A percentile compares a stretch with the other conserved stretches of the same genome.
These are phyloP conservation scores for Candida tibetensis DNA, from an alignment of 805 yeast species.

Conservation along the genomic window DNA sequence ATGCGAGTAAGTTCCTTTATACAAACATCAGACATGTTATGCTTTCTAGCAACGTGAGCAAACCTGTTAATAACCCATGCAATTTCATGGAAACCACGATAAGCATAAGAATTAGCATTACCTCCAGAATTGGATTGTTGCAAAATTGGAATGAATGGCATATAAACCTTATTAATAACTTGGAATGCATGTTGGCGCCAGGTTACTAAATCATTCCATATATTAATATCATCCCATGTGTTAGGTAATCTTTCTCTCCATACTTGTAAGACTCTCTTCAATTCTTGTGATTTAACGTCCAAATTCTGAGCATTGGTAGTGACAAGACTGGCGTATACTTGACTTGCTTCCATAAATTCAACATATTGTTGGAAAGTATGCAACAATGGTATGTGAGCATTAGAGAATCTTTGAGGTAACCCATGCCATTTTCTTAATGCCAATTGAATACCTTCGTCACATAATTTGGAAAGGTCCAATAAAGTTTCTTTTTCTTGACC, in stretches of 20 bases:
- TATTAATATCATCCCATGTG: constrained; percentile 93
- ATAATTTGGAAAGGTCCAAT: constrained; percentile 77
- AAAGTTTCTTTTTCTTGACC: constrained; percentile 87
- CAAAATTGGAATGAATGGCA: constrained; percentile 84
- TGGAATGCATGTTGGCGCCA: constrained; percentile 99
- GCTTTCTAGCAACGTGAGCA: constrained; percentile 98
- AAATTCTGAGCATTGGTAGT: constrained; percentile 90
- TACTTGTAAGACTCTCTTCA: constrained; percentile 90
- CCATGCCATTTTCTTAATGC: constrained; percentile 92
- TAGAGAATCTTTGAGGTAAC: constrained; percentile 70
- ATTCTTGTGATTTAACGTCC: constrained; percentile 89
- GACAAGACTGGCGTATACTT: constrained; percentile 81
- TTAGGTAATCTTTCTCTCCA: constrained; percentile 98
- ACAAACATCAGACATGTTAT: constrained; percentile 95
- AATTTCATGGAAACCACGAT: constrained; percentile 96
- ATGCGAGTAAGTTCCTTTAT: constrained; percentile 88
- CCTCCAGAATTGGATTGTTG: constrained; percentile 67
- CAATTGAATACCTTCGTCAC: constrained; percentile 95
- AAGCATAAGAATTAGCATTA: constrained; percentile 87
- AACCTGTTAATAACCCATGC: constrained; percentile 98
- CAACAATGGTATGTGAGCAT: constrained; percentile 83
- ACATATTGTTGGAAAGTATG: constrained; percentile 97
- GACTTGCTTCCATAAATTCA: constrained; percentile 96
- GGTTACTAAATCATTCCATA: constrained; percentile 96
- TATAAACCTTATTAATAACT: constrained; percentile 88